Evolutionary conservation across 306 rosid species (phyloP).

Genomic region (Mucuna pruriens): DNA sequence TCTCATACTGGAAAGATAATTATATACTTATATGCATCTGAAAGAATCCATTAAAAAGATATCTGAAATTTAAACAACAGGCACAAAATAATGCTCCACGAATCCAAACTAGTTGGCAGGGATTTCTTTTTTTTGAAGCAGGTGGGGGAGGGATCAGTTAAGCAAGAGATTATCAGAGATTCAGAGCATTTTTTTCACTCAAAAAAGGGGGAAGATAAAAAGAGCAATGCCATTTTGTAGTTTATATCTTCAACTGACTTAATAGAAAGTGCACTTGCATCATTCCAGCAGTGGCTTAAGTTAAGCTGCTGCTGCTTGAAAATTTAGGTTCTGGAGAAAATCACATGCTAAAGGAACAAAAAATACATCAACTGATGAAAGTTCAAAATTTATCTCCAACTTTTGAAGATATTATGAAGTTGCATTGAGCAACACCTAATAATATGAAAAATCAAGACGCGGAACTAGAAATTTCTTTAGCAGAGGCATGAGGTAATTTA

Average conservation of each 20-base stretch:
- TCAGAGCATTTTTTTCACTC: not conserved
- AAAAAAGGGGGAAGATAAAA: not conserved
- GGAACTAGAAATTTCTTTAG: not conserved
- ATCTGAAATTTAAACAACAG: not conserved
- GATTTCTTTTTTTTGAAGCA: not conserved
- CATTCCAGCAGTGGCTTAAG: not conserved
- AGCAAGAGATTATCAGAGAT: not conserved
- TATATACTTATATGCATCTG: not conserved
- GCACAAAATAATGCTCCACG: not conserved
- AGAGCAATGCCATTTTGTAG: not conserved
- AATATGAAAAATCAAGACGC: slow-evolving; percentile 16
- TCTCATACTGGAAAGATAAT: slow-evolving; percentile 23
- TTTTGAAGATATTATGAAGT: not conserved
- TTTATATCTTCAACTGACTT: slow-evolving; percentile 20
- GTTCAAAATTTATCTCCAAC: not conserved
- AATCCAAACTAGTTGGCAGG: not conserved
- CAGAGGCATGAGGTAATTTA: not conserved
- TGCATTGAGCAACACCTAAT: not conserved
- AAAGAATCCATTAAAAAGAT: slow-evolving; percentile 26
- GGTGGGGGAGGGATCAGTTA: not conserved
- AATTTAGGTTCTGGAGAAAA: not conserved
- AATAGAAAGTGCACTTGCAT: not conserved
- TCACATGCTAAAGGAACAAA: not conserved
- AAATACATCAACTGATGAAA: not conserved
- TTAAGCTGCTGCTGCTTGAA: not conserved